Conservation (phyloP, 2,329 filamentous ascomycete genomes). For the Diaporthe velutina region DNA sequence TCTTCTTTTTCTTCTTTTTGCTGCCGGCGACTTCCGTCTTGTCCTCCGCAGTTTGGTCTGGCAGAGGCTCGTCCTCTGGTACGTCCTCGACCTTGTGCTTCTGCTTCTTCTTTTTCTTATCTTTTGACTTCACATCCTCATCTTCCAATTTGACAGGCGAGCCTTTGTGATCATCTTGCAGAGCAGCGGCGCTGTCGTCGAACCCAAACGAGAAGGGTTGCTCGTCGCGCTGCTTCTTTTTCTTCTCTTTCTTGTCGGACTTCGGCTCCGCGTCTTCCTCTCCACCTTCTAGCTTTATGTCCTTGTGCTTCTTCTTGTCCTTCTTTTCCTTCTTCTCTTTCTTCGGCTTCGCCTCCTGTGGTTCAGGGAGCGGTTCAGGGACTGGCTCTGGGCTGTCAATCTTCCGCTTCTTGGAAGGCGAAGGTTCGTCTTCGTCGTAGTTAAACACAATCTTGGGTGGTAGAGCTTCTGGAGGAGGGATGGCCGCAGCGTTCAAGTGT, state of each 20-base stretch:
- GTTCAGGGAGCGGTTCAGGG: not conserved
- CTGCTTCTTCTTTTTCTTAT: conserved; percentile 32
- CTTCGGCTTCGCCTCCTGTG: conserved; percentile 45
- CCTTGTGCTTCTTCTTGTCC: conserved; percentile 49
- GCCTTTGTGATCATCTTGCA: not conserved
- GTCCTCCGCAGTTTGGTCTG: not conserved
- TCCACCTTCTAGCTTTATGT: conserved; percentile 42
- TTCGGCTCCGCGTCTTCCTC: conserved; percentile 45
- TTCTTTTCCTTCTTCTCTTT: conserved; percentile 47
- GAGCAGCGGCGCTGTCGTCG: not conserved
- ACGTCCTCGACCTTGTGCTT: not conserved
- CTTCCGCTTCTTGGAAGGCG: conserved; percentile 39
- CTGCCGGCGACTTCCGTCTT: not conserved
- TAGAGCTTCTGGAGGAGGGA: conserved; percentile 30
- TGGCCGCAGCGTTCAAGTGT: conserved; percentile 38
- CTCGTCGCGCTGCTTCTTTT: conserved; percentile 54
- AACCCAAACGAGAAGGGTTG: conserved; percentile 11
- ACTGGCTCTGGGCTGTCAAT: conserved; percentile 31
- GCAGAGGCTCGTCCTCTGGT: too few relatives aligned
- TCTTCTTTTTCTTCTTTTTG: conserved; percentile 6
- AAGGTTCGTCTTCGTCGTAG: conserved; percentile 40
- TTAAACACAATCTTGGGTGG: conserved; percentile 44
- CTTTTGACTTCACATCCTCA: conserved; percentile 42
- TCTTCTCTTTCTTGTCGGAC: conserved; percentile 68
- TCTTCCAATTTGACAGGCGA: not conserved